Evolutionary conservation across 108 stramenopile genomes (phyloP).

Genomic region (Cyclotella atomus): DNA sequence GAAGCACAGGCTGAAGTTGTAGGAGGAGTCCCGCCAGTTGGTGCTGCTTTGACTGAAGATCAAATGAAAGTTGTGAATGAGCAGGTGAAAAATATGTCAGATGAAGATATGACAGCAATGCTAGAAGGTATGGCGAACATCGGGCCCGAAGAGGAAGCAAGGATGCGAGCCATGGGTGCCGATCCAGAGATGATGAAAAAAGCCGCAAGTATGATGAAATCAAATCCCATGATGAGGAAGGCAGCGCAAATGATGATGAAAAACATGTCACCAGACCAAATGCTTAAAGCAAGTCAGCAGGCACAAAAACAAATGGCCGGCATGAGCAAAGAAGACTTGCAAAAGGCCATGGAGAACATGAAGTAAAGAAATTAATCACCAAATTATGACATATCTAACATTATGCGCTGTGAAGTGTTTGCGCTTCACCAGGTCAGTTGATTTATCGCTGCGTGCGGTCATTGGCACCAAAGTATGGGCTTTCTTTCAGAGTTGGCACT

Average conservation of each 20-base stretch:
- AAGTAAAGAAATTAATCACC: conserved; percentile 13
- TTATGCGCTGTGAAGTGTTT: too few relatives aligned
- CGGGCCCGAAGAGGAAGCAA: conserved; percentile 71
- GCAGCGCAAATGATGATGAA: conserved; percentile 73
- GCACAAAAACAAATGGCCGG: conserved; percentile 70
- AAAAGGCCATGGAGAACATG: conserved; percentile 39
- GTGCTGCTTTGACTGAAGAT: conserved; percentile 48
- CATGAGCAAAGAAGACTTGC: conserved; percentile 62
- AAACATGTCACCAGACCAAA: conserved; percentile 70
- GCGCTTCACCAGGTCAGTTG: too few relatives aligned
- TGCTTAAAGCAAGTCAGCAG: conserved; percentile 66
- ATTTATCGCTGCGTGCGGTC: too few relatives aligned
- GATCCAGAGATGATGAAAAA: conserved; percentile 71
- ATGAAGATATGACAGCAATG: conserved; percentile 62
- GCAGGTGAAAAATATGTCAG: conserved; percentile 68
- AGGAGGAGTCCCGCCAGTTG: conserved; percentile 39
- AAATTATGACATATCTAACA: not conserved
- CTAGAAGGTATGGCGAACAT: conserved; percentile 66
- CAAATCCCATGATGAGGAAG: conserved; percentile 72
- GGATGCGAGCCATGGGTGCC: conserved; percentile 75
- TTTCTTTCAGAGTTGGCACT: too few relatives aligned
- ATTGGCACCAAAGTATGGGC: too few relatives aligned
- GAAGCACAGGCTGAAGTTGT: conserved; percentile 11
- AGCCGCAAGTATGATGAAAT: conserved; percentile 68
- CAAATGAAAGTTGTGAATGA: conserved; percentile 59